Conservation (phyloP, 495 filamentous ascomycete species). For the Lineolata rhizophorae region DNA sequence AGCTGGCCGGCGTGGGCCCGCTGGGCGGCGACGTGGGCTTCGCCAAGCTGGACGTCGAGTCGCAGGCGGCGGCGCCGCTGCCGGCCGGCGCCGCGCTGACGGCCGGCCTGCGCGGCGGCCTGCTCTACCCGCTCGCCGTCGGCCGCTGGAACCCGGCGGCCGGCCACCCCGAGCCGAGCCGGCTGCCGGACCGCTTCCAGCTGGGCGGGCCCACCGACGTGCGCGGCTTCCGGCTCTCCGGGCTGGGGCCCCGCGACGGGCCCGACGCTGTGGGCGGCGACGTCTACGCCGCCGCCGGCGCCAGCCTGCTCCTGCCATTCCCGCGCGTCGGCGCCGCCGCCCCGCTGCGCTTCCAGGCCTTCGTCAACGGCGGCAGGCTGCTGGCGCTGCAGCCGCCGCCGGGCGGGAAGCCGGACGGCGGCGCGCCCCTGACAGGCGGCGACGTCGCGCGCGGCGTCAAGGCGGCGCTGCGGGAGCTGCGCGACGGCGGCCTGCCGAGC, state of each 20-base stretch:
- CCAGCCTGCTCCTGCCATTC: constrained; percentile 64
- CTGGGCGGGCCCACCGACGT: constrained; percentile 90
- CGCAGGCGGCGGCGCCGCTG: constrained; percentile 50
- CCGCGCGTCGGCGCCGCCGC: constrained; percentile 56
- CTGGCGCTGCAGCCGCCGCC: constrained; percentile 35
- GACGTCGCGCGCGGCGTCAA: constrained; percentile 31
- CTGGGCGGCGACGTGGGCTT: constrained; percentile 80
- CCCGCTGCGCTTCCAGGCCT: constrained; percentile 73
- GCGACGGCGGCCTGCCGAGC: constrained; percentile 60
- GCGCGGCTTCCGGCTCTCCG: constrained; percentile 73
- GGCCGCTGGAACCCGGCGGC: constrained; percentile 20
- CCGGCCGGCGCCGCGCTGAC: constrained; percentile 54
- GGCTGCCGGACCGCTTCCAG: constrained; percentile 83
- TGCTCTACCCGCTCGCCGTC: constrained; percentile 39
- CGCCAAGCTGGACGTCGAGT: constrained; percentile 66
- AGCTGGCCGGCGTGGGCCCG: constrained; percentile 70
- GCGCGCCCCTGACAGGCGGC: constrained; percentile 20
- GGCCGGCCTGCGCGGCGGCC: constrained; percentile 36
- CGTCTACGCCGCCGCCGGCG: constrained; percentile 68
- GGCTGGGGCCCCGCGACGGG: constrained; percentile 73
- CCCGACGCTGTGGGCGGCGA: constrained; percentile 75
- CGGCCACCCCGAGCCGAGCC: constrained; percentile 34
- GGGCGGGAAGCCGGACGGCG: constrained; percentile 6
- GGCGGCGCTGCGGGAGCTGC: constrained; percentile 37
- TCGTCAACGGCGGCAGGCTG: constrained; percentile 74